Conservation (phyloP, 2,329 filamentous ascomycete species). For the Botrytis hyacinthi region DNA sequence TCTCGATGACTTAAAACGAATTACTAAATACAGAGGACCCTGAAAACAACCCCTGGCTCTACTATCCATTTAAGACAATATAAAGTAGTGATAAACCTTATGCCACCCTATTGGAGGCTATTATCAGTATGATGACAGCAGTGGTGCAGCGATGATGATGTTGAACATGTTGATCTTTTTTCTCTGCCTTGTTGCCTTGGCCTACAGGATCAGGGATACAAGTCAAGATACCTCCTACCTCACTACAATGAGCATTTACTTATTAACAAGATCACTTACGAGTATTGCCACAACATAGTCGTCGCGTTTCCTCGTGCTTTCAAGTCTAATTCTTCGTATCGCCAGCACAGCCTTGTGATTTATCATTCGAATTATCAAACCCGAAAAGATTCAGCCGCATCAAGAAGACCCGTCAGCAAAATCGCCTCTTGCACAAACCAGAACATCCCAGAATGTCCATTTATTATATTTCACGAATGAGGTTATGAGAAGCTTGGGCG, state of each 20-base stretch:
- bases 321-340: neutral
- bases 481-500: neutral
- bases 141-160: neutral
- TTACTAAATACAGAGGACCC: neutral
- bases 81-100: constrained; percentile 7
- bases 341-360: neutral
- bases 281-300: constrained; percentile 8
- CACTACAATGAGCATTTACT: neutral
- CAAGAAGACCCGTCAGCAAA: no score
- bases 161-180: neutral
- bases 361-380: neutral
- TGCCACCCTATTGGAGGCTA: neutral
- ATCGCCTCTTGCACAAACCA: neutral
- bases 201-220: neutral
- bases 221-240: neutral
- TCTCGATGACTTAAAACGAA: neutral
- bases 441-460: neutral
- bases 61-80: neutral
- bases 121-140: neutral
- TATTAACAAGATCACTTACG: neutral
- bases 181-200: neutral
- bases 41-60: neutral
- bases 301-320: neutral
- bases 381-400: neutral
- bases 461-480: neutral